Percentiles rank a stretch among this genome's conserved stretches.
Evolutionary conservation across 2,329 filamentous ascomycete species (phyloP).

Genomic region (Alternaria sp.): DNA sequence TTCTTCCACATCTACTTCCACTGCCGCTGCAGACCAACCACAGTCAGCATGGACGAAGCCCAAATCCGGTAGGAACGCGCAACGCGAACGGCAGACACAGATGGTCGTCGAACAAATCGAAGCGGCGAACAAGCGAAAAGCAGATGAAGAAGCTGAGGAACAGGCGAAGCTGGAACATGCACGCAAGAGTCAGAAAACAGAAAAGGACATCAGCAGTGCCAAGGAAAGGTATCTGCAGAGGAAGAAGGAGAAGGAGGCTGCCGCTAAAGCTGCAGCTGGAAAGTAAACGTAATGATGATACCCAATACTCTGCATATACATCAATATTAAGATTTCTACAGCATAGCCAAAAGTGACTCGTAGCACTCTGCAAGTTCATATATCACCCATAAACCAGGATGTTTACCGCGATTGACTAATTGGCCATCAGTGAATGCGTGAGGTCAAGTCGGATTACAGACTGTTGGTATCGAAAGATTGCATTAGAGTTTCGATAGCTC

Average conservation of each 20-base stretch:
- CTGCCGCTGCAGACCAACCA: slow-evolving; percentile 22
- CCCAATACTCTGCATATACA: neutral
- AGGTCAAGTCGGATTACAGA: neutral
- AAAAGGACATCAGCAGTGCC: slow-evolving; percentile 77
- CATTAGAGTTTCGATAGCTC: neutral
- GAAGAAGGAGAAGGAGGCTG: slow-evolving; percentile 77
- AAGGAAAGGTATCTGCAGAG: slow-evolving; percentile 82
- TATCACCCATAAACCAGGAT: neutral
- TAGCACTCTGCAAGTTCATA: neutral
- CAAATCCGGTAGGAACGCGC: slow-evolving; percentile 66
- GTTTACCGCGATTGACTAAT: neutral
- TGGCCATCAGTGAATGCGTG: neutral
- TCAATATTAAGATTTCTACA: neutral
- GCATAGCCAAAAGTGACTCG: neutral
- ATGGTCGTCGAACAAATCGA: slow-evolving; percentile 84
- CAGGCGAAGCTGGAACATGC: slow-evolving; percentile 69
- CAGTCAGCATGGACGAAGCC: neutral
- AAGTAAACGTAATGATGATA: slow-evolving; percentile 19
- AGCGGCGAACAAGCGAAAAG: slow-evolving; percentile 73
- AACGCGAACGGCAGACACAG: slow-evolving; percentile 77
- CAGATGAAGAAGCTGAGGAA: slow-evolving; percentile 74
- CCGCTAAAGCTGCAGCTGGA: slow-evolving; percentile 68
- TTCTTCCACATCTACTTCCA: slow-evolving; percentile 31
- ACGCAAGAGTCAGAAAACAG: slow-evolving; percentile 81
- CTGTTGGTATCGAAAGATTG: neutral